These are phyloP conservation scores for Penicillium sp. DNA, from an alignment of 2,329 filamentous ascomycete genomes.

Conservation along the genomic window DNA sequence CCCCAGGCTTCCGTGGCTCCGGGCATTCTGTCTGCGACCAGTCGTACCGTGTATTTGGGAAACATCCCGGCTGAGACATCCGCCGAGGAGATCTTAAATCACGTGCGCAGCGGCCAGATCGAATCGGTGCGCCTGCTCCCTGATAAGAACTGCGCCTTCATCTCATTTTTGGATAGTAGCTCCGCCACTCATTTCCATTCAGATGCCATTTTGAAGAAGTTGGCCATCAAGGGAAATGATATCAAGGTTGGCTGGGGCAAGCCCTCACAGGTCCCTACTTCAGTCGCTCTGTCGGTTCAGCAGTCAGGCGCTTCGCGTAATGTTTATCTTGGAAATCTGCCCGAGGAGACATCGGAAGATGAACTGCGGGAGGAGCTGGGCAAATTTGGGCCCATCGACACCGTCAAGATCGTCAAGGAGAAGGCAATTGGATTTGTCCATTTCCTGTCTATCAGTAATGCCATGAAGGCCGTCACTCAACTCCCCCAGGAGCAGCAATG, in stretches of 20 bases:
- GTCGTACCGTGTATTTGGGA: constrained; percentile 93
- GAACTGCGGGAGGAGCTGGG: constrained; percentile 91
- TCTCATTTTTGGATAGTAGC: constrained; percentile 96
- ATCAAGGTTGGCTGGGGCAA: constrained; percentile 99
- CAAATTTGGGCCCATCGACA: constrained; percentile 96
- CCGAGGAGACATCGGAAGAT: constrained; percentile 86
- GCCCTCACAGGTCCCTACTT: constrained; percentile 95
- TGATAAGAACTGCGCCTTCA: constrained; percentile 99
- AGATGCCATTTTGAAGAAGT: constrained; percentile 98
- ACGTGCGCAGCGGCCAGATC: constrained; percentile 95
- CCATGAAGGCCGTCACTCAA: constrained; percentile 96
- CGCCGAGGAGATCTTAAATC: constrained; percentile 92
- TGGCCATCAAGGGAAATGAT: constrained; percentile 96
- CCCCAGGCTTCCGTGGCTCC: constrained; percentile 74
- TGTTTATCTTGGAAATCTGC: constrained; percentile 90
- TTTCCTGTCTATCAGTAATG: constrained; percentile 95
- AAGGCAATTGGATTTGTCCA: constrained; percentile 98
- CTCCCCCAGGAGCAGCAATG: constrained; percentile 95
- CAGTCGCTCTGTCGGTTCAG: constrained; percentile 94
- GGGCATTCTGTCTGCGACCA: constrained; percentile 84
- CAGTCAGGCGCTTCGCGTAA: constrained; percentile 96
- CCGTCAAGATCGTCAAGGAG: constrained; percentile 94
- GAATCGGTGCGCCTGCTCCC: constrained; percentile 96
- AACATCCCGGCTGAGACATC: constrained; percentile 98
- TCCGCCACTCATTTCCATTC: constrained; percentile 99